Base-by-base conservation (phyloP, 2,329 filamentous ascomycete species). In the Pseudomassariella vexata region DNA sequence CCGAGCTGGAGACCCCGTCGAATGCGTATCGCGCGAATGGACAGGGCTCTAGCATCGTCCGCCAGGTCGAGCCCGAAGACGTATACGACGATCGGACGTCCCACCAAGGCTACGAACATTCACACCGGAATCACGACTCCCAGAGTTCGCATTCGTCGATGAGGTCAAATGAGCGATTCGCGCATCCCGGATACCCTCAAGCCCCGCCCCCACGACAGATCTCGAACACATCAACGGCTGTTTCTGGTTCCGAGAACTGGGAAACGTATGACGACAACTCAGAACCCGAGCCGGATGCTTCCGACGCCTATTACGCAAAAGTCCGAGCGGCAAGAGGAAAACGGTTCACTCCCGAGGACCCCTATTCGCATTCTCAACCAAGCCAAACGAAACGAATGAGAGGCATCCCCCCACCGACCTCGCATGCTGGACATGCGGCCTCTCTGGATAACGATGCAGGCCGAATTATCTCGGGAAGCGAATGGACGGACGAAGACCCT, bases 201-300 rank as follows among this genome's bases (percentile, higher is more conserved):
- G 62, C 60, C 11, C 59, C 56, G 9, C 59, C 60, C 1, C 59
- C 66, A 1, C 69, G 86, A 28, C 85, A 90, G 47, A 79, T 82
- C 11, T 86, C 82, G 6, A 79, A 79, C 43, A 81, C 82, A 1
- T 89, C 85, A n/a, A 86, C 83, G 2, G 71, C 70, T 15, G 70
- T 84, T 17, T 87, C 85, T 5, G 86, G 85, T 2, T 94, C 86
- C 4, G 90, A 96, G 60, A 96, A 96, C 56, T 96, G 90, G 90
- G 90, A 96, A 60, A 95, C 89, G 8, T 96, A 92, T 49, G 89
- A 92, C 47, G 86, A 94, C 55, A 78, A 73, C 44, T 87, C 82
- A 39, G 82, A 87, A 49, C 76, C 81, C 0, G 84, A 87, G 48
- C 69, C 72, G 16, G 88, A 95, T 53, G 75, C 74, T 1, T 80